Percentiles rank a stretch among this genome's conserved stretches.
Conservation (phyloP, 1,284 basidiomycete genomes). For the Apiotrichum akiyoshidainum region DNA sequence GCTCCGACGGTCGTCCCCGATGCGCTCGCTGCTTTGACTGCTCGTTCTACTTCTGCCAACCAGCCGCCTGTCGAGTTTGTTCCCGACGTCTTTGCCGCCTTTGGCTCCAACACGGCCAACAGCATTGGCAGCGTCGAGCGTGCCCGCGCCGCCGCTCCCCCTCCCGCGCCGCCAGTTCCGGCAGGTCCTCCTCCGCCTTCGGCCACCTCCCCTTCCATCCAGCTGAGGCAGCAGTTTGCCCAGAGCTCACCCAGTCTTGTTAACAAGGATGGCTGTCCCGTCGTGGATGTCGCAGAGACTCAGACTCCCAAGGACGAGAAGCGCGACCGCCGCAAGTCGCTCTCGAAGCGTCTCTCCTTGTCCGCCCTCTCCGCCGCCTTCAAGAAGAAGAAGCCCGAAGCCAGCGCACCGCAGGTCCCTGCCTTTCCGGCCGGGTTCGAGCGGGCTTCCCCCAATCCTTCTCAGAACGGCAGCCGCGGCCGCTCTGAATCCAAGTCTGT, state of each 20-base stretch:
- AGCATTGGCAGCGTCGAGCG: not conserved
- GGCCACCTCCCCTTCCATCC: not conserved
- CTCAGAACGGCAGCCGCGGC: not conserved
- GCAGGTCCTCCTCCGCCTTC: not conserved
- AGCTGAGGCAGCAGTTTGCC: not conserved
- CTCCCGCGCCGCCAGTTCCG: not conserved
- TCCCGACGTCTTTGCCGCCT: slow-evolving; percentile 20
- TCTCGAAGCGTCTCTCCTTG: slow-evolving; percentile 18
- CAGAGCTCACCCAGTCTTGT: not conserved
- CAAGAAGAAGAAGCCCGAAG: slow-evolving; percentile 11
- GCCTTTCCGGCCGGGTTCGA: slow-evolving; percentile 3
- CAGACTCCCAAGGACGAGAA: not conserved
- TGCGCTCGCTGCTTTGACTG: slow-evolving; percentile 20
- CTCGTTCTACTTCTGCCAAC: slow-evolving; percentile 2
- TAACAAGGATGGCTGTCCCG: not conserved
- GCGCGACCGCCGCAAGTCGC: slow-evolving; percentile 5
- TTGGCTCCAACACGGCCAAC: slow-evolving; percentile 8
- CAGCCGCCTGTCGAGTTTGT: slow-evolving; percentile 16
- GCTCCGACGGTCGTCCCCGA: slow-evolving; percentile 14
- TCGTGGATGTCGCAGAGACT: not conserved
- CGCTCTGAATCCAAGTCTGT: not conserved
- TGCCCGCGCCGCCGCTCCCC: not conserved
- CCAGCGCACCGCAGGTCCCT: slow-evolving; percentile 10
- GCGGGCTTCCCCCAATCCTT: not conserved
- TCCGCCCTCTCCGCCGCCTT: slow-evolving; percentile 5